Evolutionary conservation across 805 yeast species (phyloP).

Genomic region (Lipomyces sp.): DNA sequence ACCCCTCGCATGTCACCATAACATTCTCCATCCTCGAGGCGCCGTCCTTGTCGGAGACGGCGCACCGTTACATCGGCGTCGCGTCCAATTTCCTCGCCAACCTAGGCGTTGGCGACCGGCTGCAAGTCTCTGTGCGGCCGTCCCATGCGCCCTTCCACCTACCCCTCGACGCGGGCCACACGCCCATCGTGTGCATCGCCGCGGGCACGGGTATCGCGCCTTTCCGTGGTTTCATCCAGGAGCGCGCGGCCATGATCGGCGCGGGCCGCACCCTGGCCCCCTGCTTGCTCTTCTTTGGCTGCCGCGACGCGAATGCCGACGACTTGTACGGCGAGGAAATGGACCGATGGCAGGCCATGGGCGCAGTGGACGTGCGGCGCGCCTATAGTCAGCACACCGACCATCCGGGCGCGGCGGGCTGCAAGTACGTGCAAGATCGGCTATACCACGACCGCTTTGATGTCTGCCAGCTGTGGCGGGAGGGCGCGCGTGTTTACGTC

Average conservation of each 20-base stretch:
- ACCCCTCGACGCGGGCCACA: background rate
- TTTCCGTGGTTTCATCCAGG: slow-evolving; percentile 2
- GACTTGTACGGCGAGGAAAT: background rate
- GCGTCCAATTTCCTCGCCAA: background rate
- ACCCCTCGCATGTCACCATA: background rate
- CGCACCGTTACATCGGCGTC: background rate
- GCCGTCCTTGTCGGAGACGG: background rate
- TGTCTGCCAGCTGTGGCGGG: background rate
- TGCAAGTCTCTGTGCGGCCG: slow-evolving; percentile 3
- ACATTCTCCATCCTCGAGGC: background rate
- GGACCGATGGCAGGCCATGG: slow-evolving; percentile 3
- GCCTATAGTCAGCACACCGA: slow-evolving; percentile 1
- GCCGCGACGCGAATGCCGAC: slow-evolving; percentile 1
- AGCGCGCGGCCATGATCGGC: slow-evolving; percentile 7
- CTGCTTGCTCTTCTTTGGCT: background rate
- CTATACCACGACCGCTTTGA: background rate
- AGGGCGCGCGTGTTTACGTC: background rate
- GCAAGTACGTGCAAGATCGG: slow-evolving; percentile 6
- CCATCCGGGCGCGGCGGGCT: slow-evolving; percentile 9
- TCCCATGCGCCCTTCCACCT: slow-evolving; percentile 5
- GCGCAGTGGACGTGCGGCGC: background rate
- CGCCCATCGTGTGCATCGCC: slow-evolving; percentile 4
- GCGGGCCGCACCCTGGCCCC: slow-evolving; percentile 6
- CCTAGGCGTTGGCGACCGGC: background rate
- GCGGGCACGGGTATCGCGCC: slow-evolving; percentile 8